Base-by-base conservation (phyloP, 805 yeast species). In the Lipomyces spencermartinsiae region DNA sequence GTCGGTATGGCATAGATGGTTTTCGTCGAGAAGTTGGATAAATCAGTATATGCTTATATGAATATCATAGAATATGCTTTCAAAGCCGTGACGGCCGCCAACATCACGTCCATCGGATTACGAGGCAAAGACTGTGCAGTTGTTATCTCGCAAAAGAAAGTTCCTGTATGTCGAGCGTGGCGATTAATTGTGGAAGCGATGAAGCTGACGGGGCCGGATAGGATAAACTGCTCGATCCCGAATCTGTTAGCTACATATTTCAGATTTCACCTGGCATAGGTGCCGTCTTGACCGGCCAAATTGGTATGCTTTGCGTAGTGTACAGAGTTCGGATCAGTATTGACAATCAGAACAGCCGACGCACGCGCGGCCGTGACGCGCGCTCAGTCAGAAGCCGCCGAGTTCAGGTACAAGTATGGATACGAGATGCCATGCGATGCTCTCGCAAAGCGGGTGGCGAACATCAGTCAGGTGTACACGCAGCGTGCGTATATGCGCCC, bases 401-500 rank as follows among this genome's bases (percentile, higher is more conserved):
- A 95, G 79, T 95, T 91, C 82, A 86, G 91, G 76, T 94, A 94
- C 82, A 90, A 91, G 78, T 91, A 92, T 79, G 99, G 99, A 54
- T 95, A 93, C 78, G 97, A 92, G 77, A 93, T 95, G 92, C 98
- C 98, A 2, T 92, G 91, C 71, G 97, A 71, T 53, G 74, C 57
- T 37, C 63, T 71, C 35, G 74, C 97, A 54, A 94, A 94, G 82
- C 86, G 98, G 78, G 89, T 95, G 91, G 98, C 98, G 65, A 95
- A 95, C 78, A 82, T 93, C 77, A 90, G 97, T 61, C 99, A 95
- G 83, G 87, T 95, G 71, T 95, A 93, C 80, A 95, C 99, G 55
- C 99, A 95, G 81, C 86, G 98, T 77, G 98, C 98, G 10, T 94
- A 94, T 80, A 95, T 95, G 98, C 88, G 99, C 80, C 99, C 99